Evolutionary conservation across 768 basidiomycete species (phyloP).

Genomic region (Termitomyces sp.): DNA sequence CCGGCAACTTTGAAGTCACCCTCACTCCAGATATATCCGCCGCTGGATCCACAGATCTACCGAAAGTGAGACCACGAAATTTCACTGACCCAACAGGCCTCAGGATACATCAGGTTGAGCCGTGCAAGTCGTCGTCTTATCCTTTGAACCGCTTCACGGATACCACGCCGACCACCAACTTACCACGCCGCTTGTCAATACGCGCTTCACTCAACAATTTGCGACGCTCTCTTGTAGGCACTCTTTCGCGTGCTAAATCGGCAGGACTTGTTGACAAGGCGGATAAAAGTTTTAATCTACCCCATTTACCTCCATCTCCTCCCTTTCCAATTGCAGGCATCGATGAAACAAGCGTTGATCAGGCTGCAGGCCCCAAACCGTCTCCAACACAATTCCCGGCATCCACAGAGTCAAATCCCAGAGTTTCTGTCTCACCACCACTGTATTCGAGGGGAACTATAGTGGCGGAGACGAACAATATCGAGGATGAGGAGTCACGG

Average conservation of each 20-base stretch:
- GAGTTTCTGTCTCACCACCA: conserved; percentile 47
- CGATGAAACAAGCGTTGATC: conserved; percentile 3
- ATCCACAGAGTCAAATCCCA: conserved; percentile 4
- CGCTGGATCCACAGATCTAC: neutral
- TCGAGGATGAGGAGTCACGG: conserved; percentile 64
- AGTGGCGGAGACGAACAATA: conserved; percentile 40
- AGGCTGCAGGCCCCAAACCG: neutral
- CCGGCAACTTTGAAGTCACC: conserved; percentile 8
- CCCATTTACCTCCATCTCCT: conserved; percentile 35
- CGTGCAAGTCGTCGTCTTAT: conserved; percentile 28
- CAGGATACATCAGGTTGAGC: conserved; percentile 7
- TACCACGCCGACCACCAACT: conserved; percentile 9
- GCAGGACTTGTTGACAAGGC: conserved; percentile 10
- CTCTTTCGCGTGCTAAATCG: conserved; percentile 18
- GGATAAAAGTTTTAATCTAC: conserved; percentile 22
- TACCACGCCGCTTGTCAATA: conserved; percentile 19
- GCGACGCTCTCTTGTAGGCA: conserved; percentile 38
- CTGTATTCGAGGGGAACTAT: conserved; percentile 59
- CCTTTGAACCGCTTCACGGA: conserved; percentile 27
- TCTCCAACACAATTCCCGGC: conserved; percentile 6
- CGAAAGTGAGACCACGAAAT: conserved; percentile 7
- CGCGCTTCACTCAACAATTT: conserved; percentile 37
- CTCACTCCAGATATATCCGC: neutral
- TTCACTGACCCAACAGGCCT: conserved; percentile 10
- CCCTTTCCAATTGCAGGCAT: conserved; percentile 17